Evolutionary conservation across 768 basidiomycete species (phyloP).

Genomic region (Termitomyces sp.): DNA sequence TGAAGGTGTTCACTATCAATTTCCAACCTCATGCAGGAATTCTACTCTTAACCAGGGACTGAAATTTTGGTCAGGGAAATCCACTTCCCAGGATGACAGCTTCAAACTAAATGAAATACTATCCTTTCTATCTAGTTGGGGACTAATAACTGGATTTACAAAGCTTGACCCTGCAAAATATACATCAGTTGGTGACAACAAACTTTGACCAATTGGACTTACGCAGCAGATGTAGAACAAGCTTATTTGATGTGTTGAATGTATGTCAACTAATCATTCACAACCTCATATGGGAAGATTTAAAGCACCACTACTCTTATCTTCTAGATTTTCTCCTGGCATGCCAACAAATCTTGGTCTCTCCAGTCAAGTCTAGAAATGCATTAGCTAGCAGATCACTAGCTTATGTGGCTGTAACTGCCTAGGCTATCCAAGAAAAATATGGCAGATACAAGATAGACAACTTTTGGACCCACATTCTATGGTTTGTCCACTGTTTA

Average conservation of each 20-base stretch:
- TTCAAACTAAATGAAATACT: not conserved
- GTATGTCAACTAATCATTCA: not conserved
- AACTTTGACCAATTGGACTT: not conserved
- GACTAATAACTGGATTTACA: not conserved
- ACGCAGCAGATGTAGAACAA: not conserved
- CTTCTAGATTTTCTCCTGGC: not conserved
- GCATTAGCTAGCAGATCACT: not conserved
- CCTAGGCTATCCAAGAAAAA: not conserved
- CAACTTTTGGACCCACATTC: not conserved
- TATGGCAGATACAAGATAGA: not conserved
- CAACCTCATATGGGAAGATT: not conserved
- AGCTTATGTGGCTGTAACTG: not conserved
- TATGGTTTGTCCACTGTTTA: not conserved
- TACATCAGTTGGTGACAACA: not conserved
- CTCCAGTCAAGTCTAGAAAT: not conserved
- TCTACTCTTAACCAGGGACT: not conserved
- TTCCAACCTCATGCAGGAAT: not conserved
- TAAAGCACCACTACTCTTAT: not conserved
- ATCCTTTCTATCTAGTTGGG: not conserved
- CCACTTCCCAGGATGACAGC: not conserved
- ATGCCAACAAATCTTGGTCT: not conserved
- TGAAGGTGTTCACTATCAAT: not conserved
- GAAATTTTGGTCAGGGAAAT: not conserved
- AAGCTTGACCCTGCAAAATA: not conserved
- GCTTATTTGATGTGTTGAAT: not conserved